These are phyloP conservation scores for Aaosphaeria pasadenensis DNA, from an alignment of 2,329 filamentous ascomycete species.

Conservation along the genomic window DNA sequence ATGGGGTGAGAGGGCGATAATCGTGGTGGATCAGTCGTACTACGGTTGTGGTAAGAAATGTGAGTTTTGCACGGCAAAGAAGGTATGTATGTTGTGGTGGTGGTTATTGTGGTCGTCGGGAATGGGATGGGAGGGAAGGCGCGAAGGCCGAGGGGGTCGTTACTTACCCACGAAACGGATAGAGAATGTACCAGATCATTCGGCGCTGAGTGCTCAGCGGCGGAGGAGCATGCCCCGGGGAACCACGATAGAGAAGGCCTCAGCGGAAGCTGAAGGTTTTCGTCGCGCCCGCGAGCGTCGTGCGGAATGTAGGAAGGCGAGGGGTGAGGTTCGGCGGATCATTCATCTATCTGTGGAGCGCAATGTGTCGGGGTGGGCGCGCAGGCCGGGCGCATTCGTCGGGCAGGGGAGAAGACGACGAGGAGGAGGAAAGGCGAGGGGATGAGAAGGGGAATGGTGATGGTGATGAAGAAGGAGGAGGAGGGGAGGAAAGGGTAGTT, in stretches of 20 bases:
- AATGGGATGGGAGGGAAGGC: background rate
- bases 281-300: conserved; percentile 20
- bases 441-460: background rate
- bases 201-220: conserved; percentile 17
- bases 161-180: conserved; percentile 72
- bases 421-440: background rate
- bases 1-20: conserved; percentile 64
- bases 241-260: background rate
- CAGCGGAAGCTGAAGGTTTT: conserved; percentile 15
- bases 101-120: background rate
- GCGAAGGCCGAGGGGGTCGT: background rate
- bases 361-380: background rate
- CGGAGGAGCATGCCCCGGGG: conserved; percentile 19
- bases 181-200: conserved; percentile 76
- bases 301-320: conserved; percentile 13
- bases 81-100: background rate
- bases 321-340: conserved; percentile 16
- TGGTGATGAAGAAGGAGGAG: background rate
- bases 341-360: conserved; percentile 18
- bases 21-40: conserved; percentile 71
- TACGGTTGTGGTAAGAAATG: conserved; percentile 28
- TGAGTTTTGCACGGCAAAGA: background rate
- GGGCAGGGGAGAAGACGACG: conserved; percentile 1
- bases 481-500: background rate
- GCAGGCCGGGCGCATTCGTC: conserved; percentile 7